Evolutionary conservation across 768 basidiomycete species (phyloP).

Genomic region (Auricularia sp.): DNA sequence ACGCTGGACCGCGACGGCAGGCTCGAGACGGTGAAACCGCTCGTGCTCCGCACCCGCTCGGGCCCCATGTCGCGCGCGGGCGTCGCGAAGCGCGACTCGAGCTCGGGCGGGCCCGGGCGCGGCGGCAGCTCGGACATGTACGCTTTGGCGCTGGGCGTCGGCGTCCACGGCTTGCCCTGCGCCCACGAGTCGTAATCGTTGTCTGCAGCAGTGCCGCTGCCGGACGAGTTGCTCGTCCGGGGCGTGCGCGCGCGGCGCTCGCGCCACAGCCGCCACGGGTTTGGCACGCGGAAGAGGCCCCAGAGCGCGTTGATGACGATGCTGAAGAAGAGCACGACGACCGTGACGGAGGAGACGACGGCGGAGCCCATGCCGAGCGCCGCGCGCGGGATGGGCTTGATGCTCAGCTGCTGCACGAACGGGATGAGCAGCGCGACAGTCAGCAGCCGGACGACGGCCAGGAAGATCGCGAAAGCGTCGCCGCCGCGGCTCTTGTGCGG

Average conservation of each 20-base stretch:
- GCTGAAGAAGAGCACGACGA: conserved; percentile 62
- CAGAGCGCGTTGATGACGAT: conserved; percentile 35
- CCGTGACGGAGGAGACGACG: conserved; percentile 59
- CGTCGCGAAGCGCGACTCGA: neutral
- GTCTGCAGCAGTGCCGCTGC: neutral
- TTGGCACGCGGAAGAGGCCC: neutral
- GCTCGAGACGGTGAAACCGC: neutral
- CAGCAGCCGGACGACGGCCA: conserved; percentile 57
- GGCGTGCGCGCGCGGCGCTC: neutral
- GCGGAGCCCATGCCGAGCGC: conserved; percentile 68
- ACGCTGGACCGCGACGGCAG: neutral
- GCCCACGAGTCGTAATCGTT: neutral
- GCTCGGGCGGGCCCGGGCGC: neutral
- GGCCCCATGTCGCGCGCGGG: neutral
- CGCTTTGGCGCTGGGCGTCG: neutral
- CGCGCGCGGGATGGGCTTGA: conserved; percentile 70
- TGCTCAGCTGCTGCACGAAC: conserved; percentile 54
- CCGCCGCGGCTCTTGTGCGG: conserved; percentile 61
- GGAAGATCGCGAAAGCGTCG: conserved; percentile 56
- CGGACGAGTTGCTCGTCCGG: neutral
- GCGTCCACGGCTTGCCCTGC: neutral
- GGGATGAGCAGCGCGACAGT: conserved; percentile 65
- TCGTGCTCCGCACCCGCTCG: neutral
- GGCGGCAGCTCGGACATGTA: neutral
- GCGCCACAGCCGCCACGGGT: neutral